phyloP scores from a whole-genome alignment of 805 yeast species.

The Schwanniomyces yamadae region DNA sequence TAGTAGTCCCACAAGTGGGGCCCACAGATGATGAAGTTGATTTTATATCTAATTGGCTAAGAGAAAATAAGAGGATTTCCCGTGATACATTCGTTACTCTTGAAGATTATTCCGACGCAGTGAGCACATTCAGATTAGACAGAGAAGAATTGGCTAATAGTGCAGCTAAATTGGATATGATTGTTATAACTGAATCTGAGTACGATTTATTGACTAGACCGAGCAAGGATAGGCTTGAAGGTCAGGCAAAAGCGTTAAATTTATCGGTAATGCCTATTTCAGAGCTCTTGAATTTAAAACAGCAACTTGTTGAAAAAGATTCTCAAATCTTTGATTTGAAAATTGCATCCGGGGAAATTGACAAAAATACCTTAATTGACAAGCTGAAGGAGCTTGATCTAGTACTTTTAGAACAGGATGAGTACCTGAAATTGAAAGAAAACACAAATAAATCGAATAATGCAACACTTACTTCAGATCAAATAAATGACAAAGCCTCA shows the following conservation, averaged over 20 bases:
- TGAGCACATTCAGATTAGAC: constrained; percentile 27
- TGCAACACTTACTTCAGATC: constrained; percentile 2
- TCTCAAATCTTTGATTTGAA: constrained; percentile 24
- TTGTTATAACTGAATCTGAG: constrained; percentile 20
- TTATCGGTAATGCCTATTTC: constrained; percentile 27
- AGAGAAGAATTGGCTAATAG: constrained; percentile 25
- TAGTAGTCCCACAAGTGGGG: background rate
- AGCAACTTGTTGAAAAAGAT: constrained; percentile 29
- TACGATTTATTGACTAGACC: constrained; percentile 15
- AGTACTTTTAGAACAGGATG: constrained; percentile 27
- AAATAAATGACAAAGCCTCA: constrained; percentile 23
- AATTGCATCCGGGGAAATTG: constrained; percentile 8
- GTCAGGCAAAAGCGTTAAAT: constrained; percentile 19
- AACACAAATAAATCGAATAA: constrained; percentile 3
- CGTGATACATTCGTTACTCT: constrained; percentile 7
- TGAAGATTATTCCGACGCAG: constrained; percentile 22
- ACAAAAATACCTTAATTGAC: constrained; percentile 23
- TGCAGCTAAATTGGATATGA: constrained; percentile 26
- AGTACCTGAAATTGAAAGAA: constrained; percentile 27
- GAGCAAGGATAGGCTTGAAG: constrained; percentile 15
- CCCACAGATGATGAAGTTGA: background rate
- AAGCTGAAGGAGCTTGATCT: constrained; percentile 32
- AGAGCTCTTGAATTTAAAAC: constrained; percentile 23
- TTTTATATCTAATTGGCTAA: background rate
- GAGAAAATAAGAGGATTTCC: background rate